These are phyloP conservation scores for Pochonia chlamydosporia DNA, from an alignment of 2,329 filamentous ascomycete genomes.

Conservation along the genomic window DNA sequence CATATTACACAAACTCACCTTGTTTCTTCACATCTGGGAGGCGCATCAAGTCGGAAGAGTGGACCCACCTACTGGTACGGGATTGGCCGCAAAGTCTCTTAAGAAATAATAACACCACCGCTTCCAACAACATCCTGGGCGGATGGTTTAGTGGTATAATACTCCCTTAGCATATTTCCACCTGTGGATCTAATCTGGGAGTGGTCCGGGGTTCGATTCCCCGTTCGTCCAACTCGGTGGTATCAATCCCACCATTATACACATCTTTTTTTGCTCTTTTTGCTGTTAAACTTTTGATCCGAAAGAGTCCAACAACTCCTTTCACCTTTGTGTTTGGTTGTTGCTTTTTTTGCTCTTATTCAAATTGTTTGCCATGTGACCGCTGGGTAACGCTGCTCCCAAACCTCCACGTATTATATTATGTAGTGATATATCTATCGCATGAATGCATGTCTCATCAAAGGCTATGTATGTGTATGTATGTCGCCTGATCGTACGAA, in stretches of 20 bases:
- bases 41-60: too few species aligned
- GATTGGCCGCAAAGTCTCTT: not conserved
- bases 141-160: constrained; percentile 13
- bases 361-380: not conserved
- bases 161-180: constrained; percentile 7
- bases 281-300: not conserved
- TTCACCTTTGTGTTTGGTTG: too few species aligned
- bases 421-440: not conserved
- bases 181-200: constrained; percentile 3
- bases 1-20: not conserved
- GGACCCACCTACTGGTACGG: too few species aligned
- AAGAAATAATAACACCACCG: not conserved
- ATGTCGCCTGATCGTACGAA: not conserved
- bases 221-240: constrained; percentile 12
- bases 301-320: too few species aligned
- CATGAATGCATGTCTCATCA: not conserved
- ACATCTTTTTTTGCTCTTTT: not conserved
- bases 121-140: not conserved
- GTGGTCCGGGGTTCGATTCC: constrained; percentile 18
- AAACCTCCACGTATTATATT: not conserved
- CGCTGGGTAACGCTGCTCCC: not conserved
- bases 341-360: not conserved
- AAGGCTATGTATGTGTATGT: not conserved
- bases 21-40: too few species aligned
- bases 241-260: constrained; percentile 1